Evolutionary conservation across 345 rosid genomes (phyloP).

Genomic region (Garcia nutans): DNA sequence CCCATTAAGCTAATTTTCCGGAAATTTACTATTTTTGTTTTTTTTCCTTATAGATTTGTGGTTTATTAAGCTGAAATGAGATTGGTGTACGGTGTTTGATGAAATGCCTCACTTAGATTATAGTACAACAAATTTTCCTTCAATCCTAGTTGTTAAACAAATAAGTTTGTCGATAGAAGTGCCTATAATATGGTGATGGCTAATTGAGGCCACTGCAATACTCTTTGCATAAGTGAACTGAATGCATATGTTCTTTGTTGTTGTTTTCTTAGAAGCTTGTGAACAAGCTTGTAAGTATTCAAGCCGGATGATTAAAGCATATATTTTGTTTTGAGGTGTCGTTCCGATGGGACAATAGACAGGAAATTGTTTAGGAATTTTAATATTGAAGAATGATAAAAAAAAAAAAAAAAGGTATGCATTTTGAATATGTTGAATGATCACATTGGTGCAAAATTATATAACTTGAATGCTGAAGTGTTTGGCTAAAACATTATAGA

Average conservation of each 20-base stretch:
- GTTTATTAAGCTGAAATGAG: background rate
- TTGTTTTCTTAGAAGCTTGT: too few relatives aligned
- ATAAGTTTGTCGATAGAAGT: background rate
- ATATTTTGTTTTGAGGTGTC: background rate
- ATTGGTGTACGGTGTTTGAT: constrained; percentile 4
- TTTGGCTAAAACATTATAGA: background rate
- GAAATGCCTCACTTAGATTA: constrained; percentile 11
- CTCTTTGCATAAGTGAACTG: background rate
- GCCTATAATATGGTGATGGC: background rate
- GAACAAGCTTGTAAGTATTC: background rate
- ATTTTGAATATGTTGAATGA: background rate
- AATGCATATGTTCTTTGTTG: background rate
- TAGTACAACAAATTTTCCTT: background rate
- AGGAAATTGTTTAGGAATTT: background rate
- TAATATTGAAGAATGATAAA: background rate
- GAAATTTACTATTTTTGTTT: background rate
- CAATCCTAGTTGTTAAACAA: background rate
- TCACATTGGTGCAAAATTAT: background rate
- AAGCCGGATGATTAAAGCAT: background rate
- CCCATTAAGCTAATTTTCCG: constrained; percentile 6
- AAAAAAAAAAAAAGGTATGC: background rate
- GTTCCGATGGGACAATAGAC: background rate
- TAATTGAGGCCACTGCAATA: background rate
- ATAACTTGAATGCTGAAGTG: background rate
- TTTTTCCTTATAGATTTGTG: too few relatives aligned